A percentile compares a stretch with the other conserved stretches of the same genome.
Evolutionary conservation across 352 stramenopile genomes (phyloP).

Genomic region (Aphanomyces stellatus): DNA sequence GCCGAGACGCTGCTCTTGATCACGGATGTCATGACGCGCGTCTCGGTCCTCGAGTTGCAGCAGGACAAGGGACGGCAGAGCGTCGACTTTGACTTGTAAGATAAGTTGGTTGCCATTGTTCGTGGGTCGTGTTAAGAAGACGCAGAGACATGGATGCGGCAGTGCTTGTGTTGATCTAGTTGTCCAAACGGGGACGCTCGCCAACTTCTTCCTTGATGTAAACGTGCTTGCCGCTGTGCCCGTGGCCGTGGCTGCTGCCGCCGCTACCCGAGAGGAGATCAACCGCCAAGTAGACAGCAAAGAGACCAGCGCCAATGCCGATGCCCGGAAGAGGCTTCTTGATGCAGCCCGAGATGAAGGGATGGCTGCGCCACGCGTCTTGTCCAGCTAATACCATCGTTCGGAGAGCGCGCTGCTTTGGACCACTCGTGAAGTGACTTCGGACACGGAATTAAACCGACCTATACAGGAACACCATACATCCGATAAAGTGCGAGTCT

Average conservation of each 20-base stretch:
- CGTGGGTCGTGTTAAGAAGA: not conserved
- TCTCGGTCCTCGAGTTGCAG: constrained; percentile 65
- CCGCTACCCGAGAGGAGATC: constrained; percentile 34
- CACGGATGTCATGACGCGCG: constrained; percentile 76
- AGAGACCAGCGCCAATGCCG: constrained; percentile 65
- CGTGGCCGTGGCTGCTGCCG: constrained; percentile 28
- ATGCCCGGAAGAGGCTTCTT: constrained; percentile 83
- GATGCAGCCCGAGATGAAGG: constrained; percentile 68
- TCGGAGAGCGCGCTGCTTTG: not conserved
- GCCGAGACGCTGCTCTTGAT: constrained; percentile 79
- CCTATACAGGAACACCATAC: not conserved
- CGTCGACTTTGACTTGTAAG: constrained; percentile 15
- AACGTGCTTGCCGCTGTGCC: constrained; percentile 37
- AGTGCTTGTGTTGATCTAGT: constrained; percentile 21
- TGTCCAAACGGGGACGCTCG: constrained; percentile 39
- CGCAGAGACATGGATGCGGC: not conserved
- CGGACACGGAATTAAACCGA: not conserved
- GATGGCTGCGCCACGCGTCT: constrained; percentile 84
- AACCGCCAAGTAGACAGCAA: constrained; percentile 66
- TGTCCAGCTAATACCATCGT: constrained; percentile 79
- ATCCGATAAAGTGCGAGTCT: not conserved
- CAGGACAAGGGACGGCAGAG: constrained; percentile 31
- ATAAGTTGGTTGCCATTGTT: not conserved
- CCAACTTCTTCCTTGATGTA: constrained; percentile 52
- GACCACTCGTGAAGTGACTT: constrained; percentile 11